phyloP scores from a whole-genome alignment of 768 basidiomycete species.

The Imleria badia region DNA sequence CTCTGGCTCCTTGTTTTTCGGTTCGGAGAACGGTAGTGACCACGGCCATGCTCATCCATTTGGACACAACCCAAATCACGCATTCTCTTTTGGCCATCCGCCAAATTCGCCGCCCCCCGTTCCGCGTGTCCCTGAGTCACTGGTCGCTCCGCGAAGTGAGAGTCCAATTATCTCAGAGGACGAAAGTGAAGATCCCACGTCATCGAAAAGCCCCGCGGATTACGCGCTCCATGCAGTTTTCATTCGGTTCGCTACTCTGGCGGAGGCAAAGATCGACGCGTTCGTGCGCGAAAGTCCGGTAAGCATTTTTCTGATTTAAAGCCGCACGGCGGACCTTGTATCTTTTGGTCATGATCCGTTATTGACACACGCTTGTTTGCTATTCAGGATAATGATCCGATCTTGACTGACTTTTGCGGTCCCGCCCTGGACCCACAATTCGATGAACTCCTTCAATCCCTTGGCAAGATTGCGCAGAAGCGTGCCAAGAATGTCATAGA shows the following conservation, averaged over 20 bases:
- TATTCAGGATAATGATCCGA: constrained; percentile 66
- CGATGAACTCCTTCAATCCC: constrained; percentile 80
- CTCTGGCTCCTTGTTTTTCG: constrained; percentile 69
- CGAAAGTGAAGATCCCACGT: constrained; percentile 58
- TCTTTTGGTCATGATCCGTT: neutral
- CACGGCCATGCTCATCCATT: constrained; percentile 45
- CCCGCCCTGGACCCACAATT: constrained; percentile 73
- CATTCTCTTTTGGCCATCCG: constrained; percentile 24
- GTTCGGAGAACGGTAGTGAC: constrained; percentile 73
- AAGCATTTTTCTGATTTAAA: constrained; percentile 28
- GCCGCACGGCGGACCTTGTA: neutral
- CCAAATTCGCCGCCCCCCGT: constrained; percentile 72
- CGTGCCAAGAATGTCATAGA: constrained; percentile 84
- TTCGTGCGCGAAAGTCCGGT: constrained; percentile 73
- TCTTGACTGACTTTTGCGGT: constrained; percentile 68
- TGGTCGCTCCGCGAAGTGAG: constrained; percentile 51
- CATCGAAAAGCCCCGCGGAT: constrained; percentile 82
- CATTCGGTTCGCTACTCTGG: constrained; percentile 77
- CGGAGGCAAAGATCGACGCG: constrained; percentile 75
- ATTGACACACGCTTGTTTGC: constrained; percentile 4
- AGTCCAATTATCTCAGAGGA: constrained; percentile 57
- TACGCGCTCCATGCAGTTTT: constrained; percentile 88
- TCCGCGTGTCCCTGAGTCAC: constrained; percentile 69
- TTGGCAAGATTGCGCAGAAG: constrained; percentile 84
- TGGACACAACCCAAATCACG: constrained; percentile 28